Evolutionary conservation across 306 rosid genomes (phyloP).

Genomic region (Cicer arietinum): DNA sequence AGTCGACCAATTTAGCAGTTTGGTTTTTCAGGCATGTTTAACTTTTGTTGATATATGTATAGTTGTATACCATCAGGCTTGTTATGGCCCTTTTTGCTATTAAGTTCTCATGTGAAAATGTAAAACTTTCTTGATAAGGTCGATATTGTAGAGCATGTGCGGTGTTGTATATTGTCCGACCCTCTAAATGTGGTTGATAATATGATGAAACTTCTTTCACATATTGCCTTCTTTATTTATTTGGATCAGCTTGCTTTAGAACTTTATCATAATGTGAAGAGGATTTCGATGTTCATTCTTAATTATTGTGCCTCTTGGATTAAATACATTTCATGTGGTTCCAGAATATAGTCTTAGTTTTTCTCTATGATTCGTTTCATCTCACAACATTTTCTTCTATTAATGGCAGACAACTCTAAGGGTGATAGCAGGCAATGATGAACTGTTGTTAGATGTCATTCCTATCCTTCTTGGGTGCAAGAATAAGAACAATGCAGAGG

Average conservation of each 20-base stretch:
- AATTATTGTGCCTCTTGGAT: conserved; percentile 11
- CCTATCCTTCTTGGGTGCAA: conserved; percentile 78
- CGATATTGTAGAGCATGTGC: conserved; percentile 19
- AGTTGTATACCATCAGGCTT: conserved; percentile 6
- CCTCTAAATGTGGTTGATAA: conserved; percentile 25
- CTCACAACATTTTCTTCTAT: conserved; percentile 31
- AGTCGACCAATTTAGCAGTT: conserved; percentile 84
- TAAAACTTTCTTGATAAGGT: conserved; percentile 9
- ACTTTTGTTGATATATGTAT: conserved; percentile 13
- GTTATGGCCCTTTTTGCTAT: conserved; percentile 8
- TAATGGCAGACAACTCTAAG: conserved; percentile 76
- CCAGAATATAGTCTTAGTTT: conserved; percentile 2
- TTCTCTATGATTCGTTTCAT: conserved; percentile 10
- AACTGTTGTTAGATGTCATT: conserved; percentile 65
- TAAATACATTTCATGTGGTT: conserved; percentile 14
- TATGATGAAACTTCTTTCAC: conserved; percentile 15
- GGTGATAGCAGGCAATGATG: conserved; percentile 71
- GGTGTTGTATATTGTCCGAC: conserved; percentile 29
- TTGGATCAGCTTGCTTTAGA: conserved; percentile 16
- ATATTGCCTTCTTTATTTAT: conserved; percentile 24
- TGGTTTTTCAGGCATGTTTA: conserved; percentile 83
- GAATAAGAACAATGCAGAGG: conserved; percentile 57
- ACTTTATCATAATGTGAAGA: conserved; percentile 32
- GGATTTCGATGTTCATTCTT: conserved; percentile 12
- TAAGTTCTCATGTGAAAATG: conserved; percentile 5